Evolutionary conservation across 371 early-diverging fungal species (phyloP), one percentile per base, ranked within the genome.

Genomic region (Capillidium rhysosporum): DNA sequence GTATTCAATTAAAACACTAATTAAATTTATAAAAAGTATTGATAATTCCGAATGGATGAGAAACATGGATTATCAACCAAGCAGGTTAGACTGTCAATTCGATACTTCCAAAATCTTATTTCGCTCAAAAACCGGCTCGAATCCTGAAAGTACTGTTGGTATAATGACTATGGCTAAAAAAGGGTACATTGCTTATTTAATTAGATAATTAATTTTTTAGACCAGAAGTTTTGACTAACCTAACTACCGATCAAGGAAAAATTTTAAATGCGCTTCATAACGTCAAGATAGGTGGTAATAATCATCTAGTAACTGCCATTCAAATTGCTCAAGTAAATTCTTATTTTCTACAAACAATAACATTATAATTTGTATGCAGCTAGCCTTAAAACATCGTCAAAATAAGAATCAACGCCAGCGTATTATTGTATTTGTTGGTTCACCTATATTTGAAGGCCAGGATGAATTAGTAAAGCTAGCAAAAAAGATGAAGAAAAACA

Each of bases 11-110:
- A 14, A 30, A 21, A 21, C 5, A 25, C 30, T 38, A 20, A 16
- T 30, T 24, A 38, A n/a, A 21, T 5, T 18, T 46, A 29, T 26
- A 40, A 29, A 46, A 56, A 90, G 91, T n/a, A 69, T 93, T 54
- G 97, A 96, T 67, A 98, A 96, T 73, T 96, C 94, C 30, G 95
- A 97, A 67, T 97, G 91, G 91, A 87, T 93, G 86, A 76, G 97
- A 62, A 97, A 98, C 62, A 98, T 95, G 59, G 99, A 98, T 65
- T 98, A 90, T 68, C 84, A 86, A 54, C 98, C 98, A 25, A 86
- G 82, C 38, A 81, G 99, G 60, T 69, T 86, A 61, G 86, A 87
- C 59, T 91, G 95, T 47, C 98, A 98, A 67, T 79, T 79, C 51
- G 99, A 98, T 69, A 86, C 93, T 7, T 86, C 89, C 59, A 88